Evolutionary conservation across 2,329 filamentous ascomycete genomes (phyloP).

Genomic region (Xylogone sp.): DNA sequence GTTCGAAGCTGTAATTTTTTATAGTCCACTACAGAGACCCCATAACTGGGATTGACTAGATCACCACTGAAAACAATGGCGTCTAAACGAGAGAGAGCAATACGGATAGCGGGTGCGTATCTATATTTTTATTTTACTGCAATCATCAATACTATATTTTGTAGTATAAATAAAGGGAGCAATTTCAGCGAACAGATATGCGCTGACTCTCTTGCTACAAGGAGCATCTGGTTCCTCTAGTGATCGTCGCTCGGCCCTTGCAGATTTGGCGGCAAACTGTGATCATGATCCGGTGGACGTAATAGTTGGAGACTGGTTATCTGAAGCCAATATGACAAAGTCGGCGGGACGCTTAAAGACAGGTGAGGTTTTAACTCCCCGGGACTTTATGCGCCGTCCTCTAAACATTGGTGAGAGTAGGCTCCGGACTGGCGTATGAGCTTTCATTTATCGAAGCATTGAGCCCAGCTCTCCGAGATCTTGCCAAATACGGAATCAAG

Average conservation of each 20-base stretch:
- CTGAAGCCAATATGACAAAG: slow-evolving; percentile 30
- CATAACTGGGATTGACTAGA: too few relatives aligned
- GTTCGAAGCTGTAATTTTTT: too few relatives aligned
- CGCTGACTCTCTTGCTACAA: slow-evolving; percentile 6
- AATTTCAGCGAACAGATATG: too few relatives aligned
- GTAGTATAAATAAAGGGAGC: too few relatives aligned
- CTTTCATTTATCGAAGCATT: slow-evolving; percentile 30
- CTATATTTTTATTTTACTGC: too few relatives aligned
- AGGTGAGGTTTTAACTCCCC: neutral
- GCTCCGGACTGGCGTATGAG: slow-evolving; percentile 40
- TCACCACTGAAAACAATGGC: too few relatives aligned
- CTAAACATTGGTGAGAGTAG: slow-evolving; percentile 22
- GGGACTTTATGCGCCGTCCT: too few relatives aligned
- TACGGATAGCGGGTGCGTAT: too few relatives aligned
- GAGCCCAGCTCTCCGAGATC: slow-evolving; percentile 32
- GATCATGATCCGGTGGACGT: slow-evolving; percentile 42
- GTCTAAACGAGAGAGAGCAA: too few relatives aligned
- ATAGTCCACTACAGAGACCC: too few relatives aligned
- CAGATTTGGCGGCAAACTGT: slow-evolving; percentile 36
- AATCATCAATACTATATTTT: too few relatives aligned
- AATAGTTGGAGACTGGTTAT: slow-evolving; percentile 46
- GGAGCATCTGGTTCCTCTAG: slow-evolving; percentile 40
- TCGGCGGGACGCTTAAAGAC: slow-evolving; percentile 4
- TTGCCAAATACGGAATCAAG: slow-evolving; percentile 44
- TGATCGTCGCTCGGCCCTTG: slow-evolving; percentile 40